Evolutionary conservation across 306 rosid genomes (phyloP), one percentile per base, ranked within the genome.

Genomic region (Arachis hypogaea): DNA sequence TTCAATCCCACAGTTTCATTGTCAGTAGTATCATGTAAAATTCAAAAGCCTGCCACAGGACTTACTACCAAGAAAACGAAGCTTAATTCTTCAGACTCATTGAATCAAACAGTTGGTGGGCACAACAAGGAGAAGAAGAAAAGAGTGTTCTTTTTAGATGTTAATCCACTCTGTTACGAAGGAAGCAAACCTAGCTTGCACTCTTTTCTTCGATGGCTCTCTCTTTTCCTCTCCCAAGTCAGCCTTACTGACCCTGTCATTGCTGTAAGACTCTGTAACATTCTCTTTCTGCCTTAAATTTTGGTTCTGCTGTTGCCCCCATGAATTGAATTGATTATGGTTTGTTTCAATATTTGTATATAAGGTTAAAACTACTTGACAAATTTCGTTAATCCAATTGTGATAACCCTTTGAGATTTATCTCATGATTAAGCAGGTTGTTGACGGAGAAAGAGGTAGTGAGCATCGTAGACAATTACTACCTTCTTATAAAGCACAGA

Each of bases 401-500:
- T 29, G 43, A 22, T 49, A 28, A 0, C 30, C 8, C 12, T 67
- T 67, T 67, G 45, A 65, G 56, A 43, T 45, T 45, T 2, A 33
- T 33, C 38, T 33, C 38, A 28, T 66, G 9, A 6, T 59, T 74
- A 64, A 38, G 69, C 87, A 90, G 90, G 98, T 93, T 71, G 11
- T 91, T 77, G 97, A 93, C 73, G 96, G 97, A 59, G 97, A 91
- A 73, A 56, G 89, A 41, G 98, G 96, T 50, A 82, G 85, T 65
- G 96, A 93, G 71, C 72, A 75, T 80, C 89, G 97, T 11, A 78
- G 96, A 84, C 85, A 74, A 46, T 72, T 93, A 68, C 76, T 93
- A 67, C 96, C 97, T 72, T 91, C 98, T 11, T 93, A 93, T 77
- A 93, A 93, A 80, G 89, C 96, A 7, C 93, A 85, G 10, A 84